Percentiles rank a stretch among this genome's conserved stretches.
Evolutionary conservation across 1,284 basidiomycete species (phyloP).

Genomic region (Thelephora terrestris): DNA sequence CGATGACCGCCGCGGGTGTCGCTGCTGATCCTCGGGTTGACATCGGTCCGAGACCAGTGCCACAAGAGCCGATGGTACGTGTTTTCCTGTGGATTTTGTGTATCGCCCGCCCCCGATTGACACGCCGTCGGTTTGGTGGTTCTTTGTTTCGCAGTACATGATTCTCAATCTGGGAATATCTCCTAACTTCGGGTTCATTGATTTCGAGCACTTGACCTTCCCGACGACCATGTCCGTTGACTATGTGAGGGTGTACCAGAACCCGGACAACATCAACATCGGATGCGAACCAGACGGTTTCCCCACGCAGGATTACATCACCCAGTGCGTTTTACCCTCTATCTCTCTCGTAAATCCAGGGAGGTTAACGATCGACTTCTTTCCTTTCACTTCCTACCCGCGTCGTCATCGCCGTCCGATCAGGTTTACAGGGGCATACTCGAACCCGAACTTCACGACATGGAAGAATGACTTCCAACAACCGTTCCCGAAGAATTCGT

Average conservation of each 20-base stretch:
- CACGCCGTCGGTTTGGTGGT: neutral
- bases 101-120: conserved; percentile 4
- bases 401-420: too few relatives aligned
- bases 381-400: too few relatives aligned
- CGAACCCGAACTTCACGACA: conserved; percentile 29
- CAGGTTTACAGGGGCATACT: conserved; percentile 29
- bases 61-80: conserved; percentile 76
- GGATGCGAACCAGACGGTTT: conserved; percentile 76
- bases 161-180: conserved; percentile 80
- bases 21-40: conserved; percentile 53
- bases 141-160: conserved; percentile 43
- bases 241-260: conserved; percentile 79
- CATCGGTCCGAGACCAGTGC: conserved; percentile 65
- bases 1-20: conserved; percentile 63
- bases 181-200: conserved; percentile 61
- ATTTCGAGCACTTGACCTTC: conserved; percentile 57
- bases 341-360: neutral
- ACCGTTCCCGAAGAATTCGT: conserved; percentile 47
- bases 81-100: neutral
- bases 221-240: conserved; percentile 70
- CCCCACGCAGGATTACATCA: conserved; percentile 71
- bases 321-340: conserved; percentile 34
- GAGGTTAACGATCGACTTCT: neutral
- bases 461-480: conserved; percentile 44
- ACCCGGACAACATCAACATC: conserved; percentile 53